Percentiles rank a stretch among this genome's conserved stretches.
Conservation (phyloP, 2,329 filamentous ascomycete species). For the Cadophora sp. region DNA sequence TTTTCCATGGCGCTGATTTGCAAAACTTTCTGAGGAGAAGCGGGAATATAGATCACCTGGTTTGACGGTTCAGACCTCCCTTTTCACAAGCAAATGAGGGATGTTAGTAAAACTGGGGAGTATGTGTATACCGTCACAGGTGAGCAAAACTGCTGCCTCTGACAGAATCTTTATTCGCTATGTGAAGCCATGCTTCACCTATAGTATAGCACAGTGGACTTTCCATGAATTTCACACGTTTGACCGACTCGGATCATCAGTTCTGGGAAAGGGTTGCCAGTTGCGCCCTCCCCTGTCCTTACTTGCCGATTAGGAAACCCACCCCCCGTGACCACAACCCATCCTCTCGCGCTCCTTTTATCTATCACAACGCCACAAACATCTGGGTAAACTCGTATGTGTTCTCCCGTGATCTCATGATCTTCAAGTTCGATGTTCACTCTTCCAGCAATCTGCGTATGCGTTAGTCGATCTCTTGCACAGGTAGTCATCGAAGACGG, state of each 20-base stretch:
- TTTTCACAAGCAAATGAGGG: too few relatives aligned
- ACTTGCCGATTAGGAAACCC: not conserved
- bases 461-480: not conserved
- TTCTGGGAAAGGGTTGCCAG: conserved; percentile 1
- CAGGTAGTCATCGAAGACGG: not conserved
- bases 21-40: too few relatives aligned
- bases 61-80: too few relatives aligned
- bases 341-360: not conserved
- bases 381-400: not conserved
- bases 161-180: not conserved
- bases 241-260: not conserved
- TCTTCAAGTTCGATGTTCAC: not conserved
- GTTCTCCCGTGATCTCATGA: not conserved
- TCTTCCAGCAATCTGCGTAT: conserved; percentile 3
- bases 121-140: too few relatives aligned
- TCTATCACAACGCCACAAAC: not conserved
- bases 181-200: not conserved
- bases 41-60: too few relatives aligned
- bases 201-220: not conserved
- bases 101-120: too few relatives aligned
- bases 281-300: not conserved
- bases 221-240: not conserved
- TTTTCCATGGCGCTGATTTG: too few relatives aligned
- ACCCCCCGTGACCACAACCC: not conserved
- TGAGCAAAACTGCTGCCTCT: too few relatives aligned